Base-by-base conservation (phyloP, 306 rosid genomes). In the Trifolium fragiferum region DNA sequence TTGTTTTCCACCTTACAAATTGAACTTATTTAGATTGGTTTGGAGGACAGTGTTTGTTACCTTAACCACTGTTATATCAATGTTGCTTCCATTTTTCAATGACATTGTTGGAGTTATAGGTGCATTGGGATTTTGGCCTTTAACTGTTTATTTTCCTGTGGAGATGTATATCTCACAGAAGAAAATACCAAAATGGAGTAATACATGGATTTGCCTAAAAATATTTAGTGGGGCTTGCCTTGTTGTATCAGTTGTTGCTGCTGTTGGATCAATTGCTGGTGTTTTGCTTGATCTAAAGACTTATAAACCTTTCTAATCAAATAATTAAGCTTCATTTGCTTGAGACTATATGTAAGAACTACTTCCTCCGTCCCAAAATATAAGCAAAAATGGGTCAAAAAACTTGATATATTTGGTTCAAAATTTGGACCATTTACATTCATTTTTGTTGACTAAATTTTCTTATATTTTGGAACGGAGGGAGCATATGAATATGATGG, bases 11-110 rank as follows among this genome's bases (percentile, higher is more conserved):
- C 46, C 78, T 15, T 84, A 53, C 80, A 78, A 82, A 12, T 84
- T 90, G 9, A 90, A 80, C 68, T 30, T 80, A 10, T 92, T 92
- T 63, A 83, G 89, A 63, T 32, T 86, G 7, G 82, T 84, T 32
- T 90, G 84, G 89, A 86, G 98, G 81, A 85, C 92, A 41, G 12
- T 70, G 37, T 92, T 87, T 76, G 98, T 88, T 50, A 49, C 86
- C 38, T 3, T 86, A 7, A 92, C 94, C 70, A 88, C 92, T 6
- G 75, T 87, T 8, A 63, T 86, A 30, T 84, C 96, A 23, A 92
- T 92, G 98, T 12, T 88, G 80, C 85, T 92, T 19, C 98, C 98
- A 0, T 92, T 92, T 80, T 90, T 92, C 76, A 92, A 92, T 71
- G 93, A 88, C 72, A 68, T 92, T 4, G 89, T 85, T 11, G 98